phyloP scores from a whole-genome alignment of 495 filamentous ascomycete genomes.

The Staphylotrichum longicolle region DNA sequence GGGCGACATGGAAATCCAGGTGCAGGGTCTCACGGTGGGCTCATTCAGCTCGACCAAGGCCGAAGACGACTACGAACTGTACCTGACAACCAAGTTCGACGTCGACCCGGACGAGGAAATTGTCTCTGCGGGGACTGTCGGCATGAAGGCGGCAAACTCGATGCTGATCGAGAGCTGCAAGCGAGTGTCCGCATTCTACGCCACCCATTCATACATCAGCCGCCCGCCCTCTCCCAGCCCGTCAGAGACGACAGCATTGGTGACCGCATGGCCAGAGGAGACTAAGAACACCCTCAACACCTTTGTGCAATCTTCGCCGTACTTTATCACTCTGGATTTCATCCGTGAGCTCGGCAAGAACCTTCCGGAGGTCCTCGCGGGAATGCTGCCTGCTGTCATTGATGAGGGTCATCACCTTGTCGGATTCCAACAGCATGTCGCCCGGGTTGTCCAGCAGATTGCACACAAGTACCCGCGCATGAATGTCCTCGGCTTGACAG shows the following conservation, averaged over 20 bases:
- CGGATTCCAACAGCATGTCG: slow-evolving; percentile 36
- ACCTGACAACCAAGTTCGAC: slow-evolving; percentile 41
- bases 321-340: slow-evolving; percentile 31
- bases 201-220: background rate
- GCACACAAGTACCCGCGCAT: slow-evolving; percentile 43
- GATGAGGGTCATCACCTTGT: slow-evolving; percentile 33
- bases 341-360: slow-evolving; percentile 29
- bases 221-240: background rate
- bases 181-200: slow-evolving; percentile 38
- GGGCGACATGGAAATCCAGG: slow-evolving; percentile 40
- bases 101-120: slow-evolving; percentile 45
- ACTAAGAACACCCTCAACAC: slow-evolving; percentile 31
- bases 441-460: slow-evolving; percentile 41
- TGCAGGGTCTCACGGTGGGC: slow-evolving; percentile 41
- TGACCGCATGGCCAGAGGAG: slow-evolving; percentile 32
- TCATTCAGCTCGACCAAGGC: slow-evolving; percentile 39
- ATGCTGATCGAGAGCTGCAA: slow-evolving; percentile 39
- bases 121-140: slow-evolving; percentile 3
- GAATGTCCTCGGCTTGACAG: slow-evolving; percentile 42
- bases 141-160: slow-evolving; percentile 6
- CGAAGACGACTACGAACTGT: slow-evolving; percentile 45
- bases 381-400: slow-evolving; percentile 28
- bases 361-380: slow-evolving; percentile 29
- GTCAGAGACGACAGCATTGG: background rate
- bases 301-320: slow-evolving; percentile 36